These are phyloP conservation scores for Globisporangium solare DNA, from an alignment of 352 stramenopile species.

Conservation along the genomic window DNA sequence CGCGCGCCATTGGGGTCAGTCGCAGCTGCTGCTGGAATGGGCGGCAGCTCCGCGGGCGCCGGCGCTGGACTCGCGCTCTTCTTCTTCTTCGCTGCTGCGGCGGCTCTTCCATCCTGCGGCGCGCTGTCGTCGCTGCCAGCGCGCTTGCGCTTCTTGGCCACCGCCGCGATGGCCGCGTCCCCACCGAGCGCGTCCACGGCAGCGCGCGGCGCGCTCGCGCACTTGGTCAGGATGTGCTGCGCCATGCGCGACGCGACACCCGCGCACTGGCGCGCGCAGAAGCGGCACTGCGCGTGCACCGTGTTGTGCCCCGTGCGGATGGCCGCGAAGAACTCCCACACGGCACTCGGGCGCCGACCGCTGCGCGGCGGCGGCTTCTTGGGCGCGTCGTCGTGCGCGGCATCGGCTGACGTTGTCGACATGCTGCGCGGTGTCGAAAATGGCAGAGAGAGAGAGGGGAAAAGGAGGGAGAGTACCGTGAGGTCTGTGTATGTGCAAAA, in stretches of 20 bases:
- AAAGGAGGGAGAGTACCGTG: not conserved
- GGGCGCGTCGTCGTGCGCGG: not conserved
- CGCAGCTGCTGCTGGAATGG: not conserved
- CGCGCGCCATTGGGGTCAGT: not conserved
- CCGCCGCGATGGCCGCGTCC: conserved; percentile 3
- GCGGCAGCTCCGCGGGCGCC: not conserved
- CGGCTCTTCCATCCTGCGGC: too few relatives aligned
- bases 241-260: conserved; percentile 48
- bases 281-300: conserved; percentile 44
- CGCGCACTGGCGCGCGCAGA: conserved; percentile 36
- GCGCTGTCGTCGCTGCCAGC: not conserved
- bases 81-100: not conserved
- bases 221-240: conserved; percentile 43
- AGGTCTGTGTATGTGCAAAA: not conserved
- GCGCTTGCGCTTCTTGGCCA: conserved; percentile 10
- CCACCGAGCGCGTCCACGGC: conserved; percentile 21
- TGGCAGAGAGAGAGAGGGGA: not conserved
- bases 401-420: too few relatives aligned
- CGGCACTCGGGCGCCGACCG: conserved; percentile 33
- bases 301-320: conserved; percentile 38
- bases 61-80: not conserved
- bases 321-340: conserved; percentile 49
- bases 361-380: not conserved
- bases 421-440: not conserved
- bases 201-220: conserved; percentile 22